Evolutionary conservation across 306 rosid genomes (phyloP).

Genomic region (Trifolium dubium): DNA sequence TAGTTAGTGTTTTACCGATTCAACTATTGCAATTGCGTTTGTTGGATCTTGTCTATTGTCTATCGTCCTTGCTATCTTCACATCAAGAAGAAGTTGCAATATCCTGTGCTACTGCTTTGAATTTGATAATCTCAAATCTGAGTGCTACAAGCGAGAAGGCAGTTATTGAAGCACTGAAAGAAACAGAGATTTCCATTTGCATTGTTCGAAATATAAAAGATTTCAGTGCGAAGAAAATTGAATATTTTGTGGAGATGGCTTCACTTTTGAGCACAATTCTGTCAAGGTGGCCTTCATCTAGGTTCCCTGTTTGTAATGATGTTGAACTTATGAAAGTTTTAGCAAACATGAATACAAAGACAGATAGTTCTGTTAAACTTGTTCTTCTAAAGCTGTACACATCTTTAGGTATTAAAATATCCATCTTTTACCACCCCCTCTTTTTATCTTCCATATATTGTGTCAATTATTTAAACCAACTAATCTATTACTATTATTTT

Average conservation of each 20-base stretch:
- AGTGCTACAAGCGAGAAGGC: conserved; percentile 58
- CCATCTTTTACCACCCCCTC: neutral
- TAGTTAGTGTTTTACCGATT: conserved; percentile 60
- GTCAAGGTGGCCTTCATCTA: conserved; percentile 70
- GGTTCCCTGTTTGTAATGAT: conserved; percentile 71
- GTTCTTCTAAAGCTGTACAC: conserved; percentile 76
- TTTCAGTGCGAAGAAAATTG: conserved; percentile 47
- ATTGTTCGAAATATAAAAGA: conserved; percentile 51
- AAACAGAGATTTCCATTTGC: conserved; percentile 49
- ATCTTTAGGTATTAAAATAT: conserved; percentile 68
- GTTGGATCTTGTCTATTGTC: conserved; percentile 69
- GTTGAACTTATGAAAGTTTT: conserved; percentile 57
- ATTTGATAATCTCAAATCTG: conserved; percentile 60
- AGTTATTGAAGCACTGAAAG: conserved; percentile 64
- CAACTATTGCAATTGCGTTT: conserved; percentile 52
- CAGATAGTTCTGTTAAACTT: conserved; percentile 49
- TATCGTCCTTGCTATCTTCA: conserved; percentile 63
- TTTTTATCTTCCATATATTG: conserved; percentile 12
- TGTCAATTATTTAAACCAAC: conserved; percentile 27
- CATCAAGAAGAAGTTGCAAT: conserved; percentile 59
- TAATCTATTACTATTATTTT: conserved; percentile 39
- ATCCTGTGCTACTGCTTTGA: conserved; percentile 68
- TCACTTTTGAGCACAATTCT: conserved; percentile 78
- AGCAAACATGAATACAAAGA: conserved; percentile 48
- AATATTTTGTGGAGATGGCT: conserved; percentile 65